Base-by-base conservation (phyloP, 2,329 filamentous ascomycete species). In the Trichoderma koningii region DNA sequence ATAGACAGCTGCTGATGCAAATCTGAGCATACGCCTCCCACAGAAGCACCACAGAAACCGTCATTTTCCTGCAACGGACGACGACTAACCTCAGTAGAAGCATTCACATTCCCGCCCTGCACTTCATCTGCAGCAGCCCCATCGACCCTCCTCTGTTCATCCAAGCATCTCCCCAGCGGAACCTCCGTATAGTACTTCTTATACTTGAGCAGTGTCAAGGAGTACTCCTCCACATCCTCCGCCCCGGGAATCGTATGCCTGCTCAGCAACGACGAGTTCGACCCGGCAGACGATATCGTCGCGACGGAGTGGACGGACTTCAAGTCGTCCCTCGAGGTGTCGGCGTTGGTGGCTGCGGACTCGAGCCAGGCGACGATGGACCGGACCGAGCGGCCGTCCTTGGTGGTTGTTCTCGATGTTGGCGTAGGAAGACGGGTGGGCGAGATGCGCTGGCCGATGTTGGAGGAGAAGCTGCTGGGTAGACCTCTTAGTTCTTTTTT, bases 341-440 rank as follows among this genome's bases (percentile, higher is more conserved):
- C 53, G 7, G 48, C 34, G 45, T 50, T 64, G n/a, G 28, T 64
- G 62, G 55, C 34, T 28, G 67, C 68, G 5, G 70, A 69, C 63
- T 76, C 74, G 21, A 76, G 67, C 73, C 72, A 74, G n/a, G 70
- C 71, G 52, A 75, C 70, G 51, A 76, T 75, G 59, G 73, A 71
- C 55, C 71, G 72, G 63, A 75, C 73, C 28, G 71, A 73, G 52
- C 71, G 70, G 45, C 61, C 55, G 12, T n/a, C 41, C 4, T 55
- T 55, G 26, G 47, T 38, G 12, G 34, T 38, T 14, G 34, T 38
- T 14, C 34, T 38, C 4, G 34, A 38, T 14, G 34, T 47, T 42
- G 44, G 44, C 5, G 15, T 44, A n/a, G 38, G 26, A 3, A 15
- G 38, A 12, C 21, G 17, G 9, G 63, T 34, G 23, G 66, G 60